A percentile compares a stretch with the other conserved stretches of the same genome.
phyloP scores from a whole-genome alignment of 2,329 filamentous ascomycete genomes.

The Aspergillus costaricaensis region DNA sequence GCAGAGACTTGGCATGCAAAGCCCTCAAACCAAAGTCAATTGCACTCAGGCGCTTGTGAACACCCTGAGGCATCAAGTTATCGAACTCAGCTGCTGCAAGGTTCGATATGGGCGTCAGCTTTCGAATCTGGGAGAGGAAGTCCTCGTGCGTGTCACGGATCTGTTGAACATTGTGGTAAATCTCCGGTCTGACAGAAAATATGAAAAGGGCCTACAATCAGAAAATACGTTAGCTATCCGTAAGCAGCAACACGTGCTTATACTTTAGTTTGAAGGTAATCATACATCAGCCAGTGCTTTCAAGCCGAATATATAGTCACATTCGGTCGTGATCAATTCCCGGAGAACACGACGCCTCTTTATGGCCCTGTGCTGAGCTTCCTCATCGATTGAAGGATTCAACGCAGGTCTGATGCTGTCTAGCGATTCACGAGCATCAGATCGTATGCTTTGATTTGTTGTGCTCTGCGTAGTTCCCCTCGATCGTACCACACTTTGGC shows the following conservation, averaged over 20 bases:
- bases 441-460: constrained; percentile 55
- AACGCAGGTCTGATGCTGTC: constrained; percentile 56
- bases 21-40: constrained; percentile 46
- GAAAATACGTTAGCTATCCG: constrained; percentile 32
- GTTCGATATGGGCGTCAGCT: constrained; percentile 65
- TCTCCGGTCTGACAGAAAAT: constrained; percentile 70
- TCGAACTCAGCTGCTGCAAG: constrained; percentile 21
- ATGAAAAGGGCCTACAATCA: constrained; percentile 67
- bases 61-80: constrained; percentile 28
- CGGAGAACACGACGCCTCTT: constrained; percentile 79
- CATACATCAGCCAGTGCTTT: constrained; percentile 82
- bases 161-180: constrained; percentile 76
- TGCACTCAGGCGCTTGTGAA: constrained; percentile 52
- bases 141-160: constrained; percentile 83
- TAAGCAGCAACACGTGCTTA: background rate
- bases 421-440: constrained; percentile 64
- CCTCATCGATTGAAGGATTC: constrained; percentile 62
- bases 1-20: constrained; percentile 30
- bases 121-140: constrained; percentile 73
- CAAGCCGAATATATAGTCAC: constrained; percentile 83
- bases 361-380: constrained; percentile 68
- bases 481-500: constrained; percentile 67
- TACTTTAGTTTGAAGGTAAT: background rate
- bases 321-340: constrained; percentile 83
- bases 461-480: constrained; percentile 62